Base-by-base conservation (phyloP, 2,329 filamentous ascomycete genomes). In the Colletotrichum godetiae region DNA sequence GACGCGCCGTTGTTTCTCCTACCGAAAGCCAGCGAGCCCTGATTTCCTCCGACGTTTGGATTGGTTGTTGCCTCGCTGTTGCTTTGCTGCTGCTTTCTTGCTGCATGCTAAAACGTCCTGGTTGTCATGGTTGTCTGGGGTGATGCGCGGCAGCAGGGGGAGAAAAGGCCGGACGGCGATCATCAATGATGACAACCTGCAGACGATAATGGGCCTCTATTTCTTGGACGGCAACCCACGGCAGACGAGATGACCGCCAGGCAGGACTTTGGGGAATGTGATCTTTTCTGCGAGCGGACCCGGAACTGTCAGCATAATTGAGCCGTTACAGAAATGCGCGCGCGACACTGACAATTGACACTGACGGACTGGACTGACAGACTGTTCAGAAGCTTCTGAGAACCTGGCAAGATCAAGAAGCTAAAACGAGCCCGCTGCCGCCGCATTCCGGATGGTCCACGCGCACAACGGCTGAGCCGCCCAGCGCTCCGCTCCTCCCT, bases 121-220 rank as follows among this genome's bases (percentile, higher is more conserved):
- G 37, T 24, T 65, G 29, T 31, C 29, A 55, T 60, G 67, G 70
- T 73, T 73, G 42, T 73, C 70, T 73, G 67, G 67, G 70, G 70
- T 73, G 70, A 73, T 70, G 70, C 55, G 70, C 67, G 60, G 60
- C 63, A 46, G 60, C 70, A 58, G 56, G 67, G 67, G 67, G 53
- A 52, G 29, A 19, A 13, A 52, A 29, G 31, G 60, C 27, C 42
- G 27, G 35, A 49, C 31, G 70, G 15, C 59, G 70, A 70, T 70
- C 67, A 42, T 46, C 67, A 60, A 73, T 73, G 70, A 73, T 70
- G 70, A 73, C 53, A 65, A 29, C 55, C 60, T 73, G 70, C 70
- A 73, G 70, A 69, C 22, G 46, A 70, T 60, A 53, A 70, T 70
- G 70, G 70, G 52, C 65, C 67, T 59, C 60, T 49, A 46, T 73